These are phyloP conservation scores for Aspergillus latus DNA, from an alignment of 2,329 filamentous ascomycete genomes.

Conservation along the genomic window DNA sequence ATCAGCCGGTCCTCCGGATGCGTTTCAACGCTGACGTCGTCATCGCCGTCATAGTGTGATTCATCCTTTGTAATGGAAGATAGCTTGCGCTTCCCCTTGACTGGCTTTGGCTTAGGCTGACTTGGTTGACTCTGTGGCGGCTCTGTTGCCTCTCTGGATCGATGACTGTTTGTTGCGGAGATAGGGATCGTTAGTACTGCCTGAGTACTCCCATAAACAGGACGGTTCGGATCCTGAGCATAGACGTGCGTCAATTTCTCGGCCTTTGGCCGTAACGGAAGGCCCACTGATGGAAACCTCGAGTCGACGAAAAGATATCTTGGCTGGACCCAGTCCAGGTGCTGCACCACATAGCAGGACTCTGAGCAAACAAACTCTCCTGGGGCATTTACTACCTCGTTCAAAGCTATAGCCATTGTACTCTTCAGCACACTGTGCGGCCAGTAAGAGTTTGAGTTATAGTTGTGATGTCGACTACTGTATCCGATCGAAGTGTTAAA, in stretches of 20 bases:
- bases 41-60: conserved; percentile 37
- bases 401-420: conserved; percentile 65
- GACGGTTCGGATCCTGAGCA: conserved; percentile 38
- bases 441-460: conserved; percentile 52
- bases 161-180: conserved; percentile 50
- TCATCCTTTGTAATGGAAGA: not conserved
- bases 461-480: conserved; percentile 16
- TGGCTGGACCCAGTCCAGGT: conserved; percentile 85
- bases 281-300: not conserved
- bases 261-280: not conserved
- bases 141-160: not conserved
- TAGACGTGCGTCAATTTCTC: conserved; percentile 25
- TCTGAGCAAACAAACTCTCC: conserved; percentile 54
- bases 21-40: conserved; percentile 51
- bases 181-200: conserved; percentile 52
- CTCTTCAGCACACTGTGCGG: conserved; percentile 65
- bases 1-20: conserved; percentile 48
- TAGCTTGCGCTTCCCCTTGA: not conserved
- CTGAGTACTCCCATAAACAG: conserved; percentile 41
- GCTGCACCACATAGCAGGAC: conserved; percentile 68
- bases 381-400: conserved; percentile 79
- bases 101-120: not conserved
- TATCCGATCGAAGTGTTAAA: conserved; percentile 60
- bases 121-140: not conserved
- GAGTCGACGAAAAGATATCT: conserved; percentile 72